These are phyloP conservation scores for Pseudogymnoascus verrucosus DNA, from an alignment of 2,329 filamentous ascomycete genomes.

Conservation along the genomic window DNA sequence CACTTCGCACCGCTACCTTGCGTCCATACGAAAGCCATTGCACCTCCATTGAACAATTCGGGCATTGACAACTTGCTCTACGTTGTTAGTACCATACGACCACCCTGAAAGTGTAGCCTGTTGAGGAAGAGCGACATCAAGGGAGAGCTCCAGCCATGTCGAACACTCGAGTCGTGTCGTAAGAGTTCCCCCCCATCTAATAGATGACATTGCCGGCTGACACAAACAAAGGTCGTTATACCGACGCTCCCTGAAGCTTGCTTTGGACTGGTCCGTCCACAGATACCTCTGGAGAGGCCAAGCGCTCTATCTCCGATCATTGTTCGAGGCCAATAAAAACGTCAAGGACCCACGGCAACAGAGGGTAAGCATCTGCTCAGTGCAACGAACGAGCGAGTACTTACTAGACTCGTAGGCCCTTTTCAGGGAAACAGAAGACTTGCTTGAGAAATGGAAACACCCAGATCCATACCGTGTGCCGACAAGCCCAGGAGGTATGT, in stretches of 20 bases:
- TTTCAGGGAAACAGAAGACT: conserved; percentile 76
- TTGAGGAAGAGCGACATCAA: conserved; percentile 5
- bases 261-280: conserved; percentile 92
- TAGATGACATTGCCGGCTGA: conserved; percentile 12
- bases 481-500: conserved; percentile 82
- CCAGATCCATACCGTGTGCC: conserved; percentile 87
- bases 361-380: conserved; percentile 48
- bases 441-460: conserved; percentile 93
- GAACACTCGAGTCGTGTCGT: conserved; percentile 29
- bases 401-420: conserved; percentile 51
- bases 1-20: not conserved
- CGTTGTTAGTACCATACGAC: not conserved
- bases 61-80: not conserved
- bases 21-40: not conserved
- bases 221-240: conserved; percentile 59
- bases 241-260: conserved; percentile 83
- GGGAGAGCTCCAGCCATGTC: conserved; percentile 23
- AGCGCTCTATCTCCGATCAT: conserved; percentile 86
- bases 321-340: conserved; percentile 90
- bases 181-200: conserved; percentile 10
- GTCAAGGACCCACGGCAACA: conserved; percentile 79
- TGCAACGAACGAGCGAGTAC: conserved; percentile 2
- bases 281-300: conserved; percentile 91
- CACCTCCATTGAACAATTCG: not conserved
- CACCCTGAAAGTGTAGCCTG: not conserved